Conservation (phyloP, 225 moss, liverwort and hornwort genomes). For the Pleurozium schreberi region DNA sequence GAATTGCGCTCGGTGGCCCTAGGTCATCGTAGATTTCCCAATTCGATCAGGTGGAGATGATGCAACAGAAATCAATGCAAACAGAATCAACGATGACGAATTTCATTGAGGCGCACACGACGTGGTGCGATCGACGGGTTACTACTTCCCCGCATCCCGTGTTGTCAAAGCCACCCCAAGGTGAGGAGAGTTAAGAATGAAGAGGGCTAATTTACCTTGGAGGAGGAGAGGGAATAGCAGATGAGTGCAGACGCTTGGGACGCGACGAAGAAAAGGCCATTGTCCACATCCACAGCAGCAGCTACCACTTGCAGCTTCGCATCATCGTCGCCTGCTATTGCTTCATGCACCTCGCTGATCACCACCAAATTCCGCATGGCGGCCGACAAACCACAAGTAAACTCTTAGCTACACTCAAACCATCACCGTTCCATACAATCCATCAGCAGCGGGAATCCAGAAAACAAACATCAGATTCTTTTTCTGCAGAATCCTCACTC, state of each 20-base stretch:
- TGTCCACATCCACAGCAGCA: conserved; percentile 38
- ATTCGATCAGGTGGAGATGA: not conserved
- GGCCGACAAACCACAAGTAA: not conserved
- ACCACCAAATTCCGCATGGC: conserved; percentile 57
- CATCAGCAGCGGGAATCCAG: not conserved
- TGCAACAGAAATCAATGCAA: not conserved
- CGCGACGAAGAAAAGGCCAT: conserved; percentile 35
- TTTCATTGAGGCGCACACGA: not conserved
- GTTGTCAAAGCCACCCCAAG: not conserved
- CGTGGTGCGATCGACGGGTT: not conserved
- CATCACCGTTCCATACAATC: not conserved
- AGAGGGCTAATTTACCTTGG: conserved; percentile 8
- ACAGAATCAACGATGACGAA: not conserved
- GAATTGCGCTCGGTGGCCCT: not conserved
- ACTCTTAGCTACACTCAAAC: not conserved
- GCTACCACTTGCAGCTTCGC: conserved; percentile 45
- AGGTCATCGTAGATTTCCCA: not conserved
- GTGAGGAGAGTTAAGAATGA: not conserved
- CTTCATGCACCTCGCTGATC: conserved; percentile 38
- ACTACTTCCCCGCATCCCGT: not conserved
- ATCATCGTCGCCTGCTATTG: conserved; percentile 22
- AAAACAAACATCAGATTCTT: not conserved
- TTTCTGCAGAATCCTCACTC: not conserved
- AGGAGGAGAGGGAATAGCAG: conserved; percentile 37
- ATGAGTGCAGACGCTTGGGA: conserved; percentile 30